Percentiles rank a stretch among this genome's conserved stretches.
phyloP scores from a whole-genome alignment of 805 yeast species.

The Saccharomycopsis sp. region DNA sequence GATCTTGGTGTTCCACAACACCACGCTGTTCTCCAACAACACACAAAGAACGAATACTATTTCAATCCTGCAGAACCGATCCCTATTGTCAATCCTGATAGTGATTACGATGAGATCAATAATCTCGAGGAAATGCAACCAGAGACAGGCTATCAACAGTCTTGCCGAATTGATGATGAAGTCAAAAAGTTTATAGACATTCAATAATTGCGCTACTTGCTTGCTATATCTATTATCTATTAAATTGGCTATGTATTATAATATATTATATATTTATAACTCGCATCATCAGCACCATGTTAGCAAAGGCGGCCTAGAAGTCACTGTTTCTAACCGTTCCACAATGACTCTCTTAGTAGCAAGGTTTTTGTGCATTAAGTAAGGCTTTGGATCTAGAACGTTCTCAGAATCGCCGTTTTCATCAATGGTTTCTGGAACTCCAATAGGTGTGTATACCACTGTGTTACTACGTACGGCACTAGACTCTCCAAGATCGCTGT shows the following conservation, averaged over 20 bases:
- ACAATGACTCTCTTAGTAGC: slow-evolving; percentile 45
- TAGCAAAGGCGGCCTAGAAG: slow-evolving; percentile 54
- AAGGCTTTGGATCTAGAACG: slow-evolving; percentile 5
- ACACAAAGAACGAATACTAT: not conserved
- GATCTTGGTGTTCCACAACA: not conserved
- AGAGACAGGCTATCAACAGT: not conserved
- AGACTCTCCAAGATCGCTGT: not conserved
- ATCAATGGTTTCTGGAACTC: not conserved
- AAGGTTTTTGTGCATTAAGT: slow-evolving; percentile 9
- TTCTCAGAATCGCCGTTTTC: slow-evolving; percentile 14
- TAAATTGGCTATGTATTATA: not conserved
- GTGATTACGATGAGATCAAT: not conserved
- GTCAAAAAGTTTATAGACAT: not conserved
- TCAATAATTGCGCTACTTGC: not conserved
- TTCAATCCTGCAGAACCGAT: not conserved
- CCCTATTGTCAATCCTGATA: not conserved
- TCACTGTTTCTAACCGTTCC: slow-evolving; percentile 52
- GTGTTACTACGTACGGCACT: not conserved
- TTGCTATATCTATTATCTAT: not conserved
- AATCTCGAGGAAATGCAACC: not conserved
- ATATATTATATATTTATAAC: not conserved
- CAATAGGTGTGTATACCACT: not conserved
- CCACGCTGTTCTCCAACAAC: not conserved
- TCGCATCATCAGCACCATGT: slow-evolving; percentile 47
- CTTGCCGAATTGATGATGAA: not conserved